Conservation (phyloP, 2,329 filamentous ascomycete genomes). For the Parafenestella ontariensis region DNA sequence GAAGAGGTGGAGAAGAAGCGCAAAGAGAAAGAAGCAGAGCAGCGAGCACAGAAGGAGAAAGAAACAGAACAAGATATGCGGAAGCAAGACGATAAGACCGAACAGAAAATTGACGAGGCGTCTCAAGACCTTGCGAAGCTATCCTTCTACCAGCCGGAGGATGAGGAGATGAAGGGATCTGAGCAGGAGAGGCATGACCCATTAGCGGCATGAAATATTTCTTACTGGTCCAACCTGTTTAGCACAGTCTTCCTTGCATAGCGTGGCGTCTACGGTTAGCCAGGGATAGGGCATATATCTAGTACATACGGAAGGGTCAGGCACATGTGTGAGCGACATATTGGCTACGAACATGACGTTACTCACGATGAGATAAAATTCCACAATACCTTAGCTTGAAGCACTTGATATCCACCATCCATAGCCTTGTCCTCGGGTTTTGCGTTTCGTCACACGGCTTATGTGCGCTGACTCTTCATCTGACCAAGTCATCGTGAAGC, state of each 20-base stretch:
- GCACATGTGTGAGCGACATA: not conserved
- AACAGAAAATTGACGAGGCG: slow-evolving; percentile 23
- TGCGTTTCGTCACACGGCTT: not conserved
- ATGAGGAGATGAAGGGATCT: slow-evolving; percentile 13
- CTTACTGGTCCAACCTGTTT: not conserved
- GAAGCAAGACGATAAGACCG: slow-evolving; percentile 13
- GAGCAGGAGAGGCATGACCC: not conserved
- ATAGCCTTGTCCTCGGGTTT: not conserved
- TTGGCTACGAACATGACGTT: not conserved
- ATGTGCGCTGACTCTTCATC: not conserved
- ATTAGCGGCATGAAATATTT: slow-evolving; percentile 18
- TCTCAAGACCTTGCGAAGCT: slow-evolving; percentile 24
- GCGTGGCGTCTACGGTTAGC: slow-evolving; percentile 22
- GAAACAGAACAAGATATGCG: not conserved
- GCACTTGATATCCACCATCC: not conserved
- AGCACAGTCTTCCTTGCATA: slow-evolving; percentile 17
- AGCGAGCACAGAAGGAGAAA: slow-evolving; percentile 49
- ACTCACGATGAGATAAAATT: not conserved
- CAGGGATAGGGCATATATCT: not conserved
- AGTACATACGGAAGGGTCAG: not conserved
- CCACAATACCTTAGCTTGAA: not conserved
- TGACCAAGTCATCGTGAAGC: not conserved
- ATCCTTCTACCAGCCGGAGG: slow-evolving; percentile 23
- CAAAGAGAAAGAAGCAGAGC: slow-evolving; percentile 56
- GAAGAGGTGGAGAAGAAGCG: slow-evolving; percentile 45